A percentile compares a stretch with the other conserved stretches of the same genome.
These are phyloP conservation scores for Patellifolia procumbens DNA, from an alignment of 179 eudicot species.

Conservation along the genomic window DNA sequence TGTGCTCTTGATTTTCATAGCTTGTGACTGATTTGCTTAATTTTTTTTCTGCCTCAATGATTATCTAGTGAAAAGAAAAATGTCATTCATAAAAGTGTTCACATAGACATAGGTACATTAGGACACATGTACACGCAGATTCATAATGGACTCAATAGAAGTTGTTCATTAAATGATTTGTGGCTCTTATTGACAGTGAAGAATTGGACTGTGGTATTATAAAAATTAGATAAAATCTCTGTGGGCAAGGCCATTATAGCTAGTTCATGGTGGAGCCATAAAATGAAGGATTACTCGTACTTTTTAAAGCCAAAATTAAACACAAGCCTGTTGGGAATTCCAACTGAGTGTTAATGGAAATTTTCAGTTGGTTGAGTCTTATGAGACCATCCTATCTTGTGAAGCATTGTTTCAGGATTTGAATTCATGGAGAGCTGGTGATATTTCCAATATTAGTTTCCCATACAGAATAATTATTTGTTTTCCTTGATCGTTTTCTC, in stretches of 20 bases:
- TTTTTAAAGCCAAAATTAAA: too few species aligned
- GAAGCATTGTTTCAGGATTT: not conserved
- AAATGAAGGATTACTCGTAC: not conserved
- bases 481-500: slow-evolving; percentile 18
- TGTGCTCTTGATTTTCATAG: slow-evolving; percentile 2
- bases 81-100: not conserved
- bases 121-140: not conserved
- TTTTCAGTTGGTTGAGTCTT: slow-evolving; percentile 4
- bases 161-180: not conserved
- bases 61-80: not conserved
- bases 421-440: not conserved
- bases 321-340: too few species aligned
- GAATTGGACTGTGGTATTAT: not conserved
- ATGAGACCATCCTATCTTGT: not conserved
- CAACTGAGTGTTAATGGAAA: not conserved
- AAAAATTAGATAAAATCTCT: not conserved
- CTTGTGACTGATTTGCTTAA: not conserved
- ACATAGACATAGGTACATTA: not conserved
- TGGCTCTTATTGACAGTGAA: not conserved
- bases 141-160: not conserved
- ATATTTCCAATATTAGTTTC: not conserved
- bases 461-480: slow-evolving; percentile 4
- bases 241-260: not conserved
- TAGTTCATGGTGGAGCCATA: not conserved
- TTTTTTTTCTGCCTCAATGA: not conserved